Evolutionary conservation across 1,284 basidiomycete species (phyloP), one percentile per base, ranked within the genome.

Genomic region (Moesziomyces antarcticus): DNA sequence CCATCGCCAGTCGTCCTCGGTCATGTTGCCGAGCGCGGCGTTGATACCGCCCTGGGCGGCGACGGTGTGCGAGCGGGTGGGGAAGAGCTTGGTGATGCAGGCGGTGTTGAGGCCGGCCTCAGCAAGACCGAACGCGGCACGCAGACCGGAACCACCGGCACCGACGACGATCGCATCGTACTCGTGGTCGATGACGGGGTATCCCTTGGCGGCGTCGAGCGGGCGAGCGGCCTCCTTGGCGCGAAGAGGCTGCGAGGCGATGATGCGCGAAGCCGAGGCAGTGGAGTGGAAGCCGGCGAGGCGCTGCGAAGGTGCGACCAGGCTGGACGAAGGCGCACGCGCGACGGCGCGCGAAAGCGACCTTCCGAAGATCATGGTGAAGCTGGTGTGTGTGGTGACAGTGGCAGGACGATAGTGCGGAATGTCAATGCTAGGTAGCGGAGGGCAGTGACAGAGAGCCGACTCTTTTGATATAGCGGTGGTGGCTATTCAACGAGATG

Each of bases 1-100:
- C 97, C 97, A 99, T 86, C 97, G 88, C 96, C 95, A 98, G 85
- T 97, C 94, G 84, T 97, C 82, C 79, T 80, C 80, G 53, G 82
- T 83, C 82, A 83, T 82, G 88, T 99, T 99, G 69, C 96, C 97
- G 60, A 99, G 89, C 47, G 97, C 97, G 81, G 97, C 96, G 87
- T 99, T 99, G 86, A 99, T 96, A 86, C 97, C 97, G 84, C 97
- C 97, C 89, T 98, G 96, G 56, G 97, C 97, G 70, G 97, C 97
- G 77, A 99, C 97, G 43, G 97, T 99, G 86, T 99, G 97, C 87
- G 92, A 94, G 86, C 97, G 90, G 27, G 97, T 99, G n/a, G 97
- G 97, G 89, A 99, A 99, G 24, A 99, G 89, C 87, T 99, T 99
- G 79, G 96, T 96, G 85, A 98, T 97, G 85, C 96, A 98, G 41